phyloP scores from a whole-genome alignment of 768 basidiomycete genomes.

The Lyophyllum shimeji region DNA sequence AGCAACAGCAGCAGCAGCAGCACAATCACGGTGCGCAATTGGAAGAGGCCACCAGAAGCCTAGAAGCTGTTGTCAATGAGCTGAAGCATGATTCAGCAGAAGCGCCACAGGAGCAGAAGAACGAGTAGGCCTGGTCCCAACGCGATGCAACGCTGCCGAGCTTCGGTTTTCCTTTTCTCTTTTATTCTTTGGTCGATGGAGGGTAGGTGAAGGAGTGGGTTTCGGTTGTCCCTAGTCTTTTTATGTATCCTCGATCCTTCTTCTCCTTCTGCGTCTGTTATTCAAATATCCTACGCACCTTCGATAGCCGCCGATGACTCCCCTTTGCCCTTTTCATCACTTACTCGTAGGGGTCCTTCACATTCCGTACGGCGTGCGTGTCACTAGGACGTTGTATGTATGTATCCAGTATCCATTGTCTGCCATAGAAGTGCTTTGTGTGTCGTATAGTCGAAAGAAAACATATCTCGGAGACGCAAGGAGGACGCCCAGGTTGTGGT shows the following conservation, averaged over 20 bases:
- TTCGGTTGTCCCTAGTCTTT: neutral
- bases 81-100: conserved; percentile 27
- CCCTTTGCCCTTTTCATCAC: neutral
- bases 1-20: conserved; percentile 10
- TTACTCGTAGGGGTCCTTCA: neutral
- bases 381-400: conserved; percentile 1
- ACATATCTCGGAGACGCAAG: conserved; percentile 2
- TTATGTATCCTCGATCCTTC: neutral
- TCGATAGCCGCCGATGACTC: neutral
- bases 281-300: neutral
- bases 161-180: conserved; percentile 16
- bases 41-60: conserved; percentile 26
- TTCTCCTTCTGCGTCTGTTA: neutral
- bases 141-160: neutral
- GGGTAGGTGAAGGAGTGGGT: neutral
- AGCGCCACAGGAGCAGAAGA: conserved; percentile 15
- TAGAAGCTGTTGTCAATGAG: conserved; percentile 24
- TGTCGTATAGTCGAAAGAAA: neutral
- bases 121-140: conserved; percentile 9
- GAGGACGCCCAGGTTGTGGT: conserved; percentile 24
- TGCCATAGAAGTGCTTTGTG: neutral
- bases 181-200: conserved; percentile 6
- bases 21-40: conserved; percentile 25
- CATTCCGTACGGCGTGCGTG: neutral
- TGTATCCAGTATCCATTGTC: conserved; percentile 7